Evolutionary conservation across 2,329 filamentous ascomycete genomes (phyloP), one percentile per base, ranked within the genome.

Genomic region (Conoideocrella luteorostrata): DNA sequence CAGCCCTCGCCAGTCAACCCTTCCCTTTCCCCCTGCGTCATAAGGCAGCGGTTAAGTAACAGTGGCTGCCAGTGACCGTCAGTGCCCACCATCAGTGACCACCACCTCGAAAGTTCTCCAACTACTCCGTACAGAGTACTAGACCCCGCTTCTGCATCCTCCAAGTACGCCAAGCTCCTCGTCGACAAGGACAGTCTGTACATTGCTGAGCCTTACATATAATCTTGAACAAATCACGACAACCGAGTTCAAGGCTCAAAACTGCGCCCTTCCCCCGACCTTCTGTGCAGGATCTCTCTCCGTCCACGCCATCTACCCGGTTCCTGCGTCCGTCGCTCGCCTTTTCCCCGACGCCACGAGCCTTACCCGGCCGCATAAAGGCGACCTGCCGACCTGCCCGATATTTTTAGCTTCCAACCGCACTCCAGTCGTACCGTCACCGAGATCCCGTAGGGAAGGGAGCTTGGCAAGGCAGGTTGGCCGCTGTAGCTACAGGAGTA

Each of bases 281-380:
- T n/a, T n/a, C n/a, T n/a, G n/a, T n/a, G n/a, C n/a, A n/a, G n/a
- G n/a, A n/a, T n/a, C n/a, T n/a, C n/a, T n/a, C n/a, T n/a, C n/a
- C n/a, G n/a, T n/a, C n/a, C n/a, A n/a, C n/a, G n/a, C n/a, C n/a
- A n/a, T 6, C 15, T 26, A 21, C 29, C 24, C 21, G 26, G 12
- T 21, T 18, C 40, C n/a, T 24, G 40, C 22, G 18, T 11, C n/a
- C 41, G 20, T 33, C 24, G 32, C 23, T 29, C 35, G 34, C 28
- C 17, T 23, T 21, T 12, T 26, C n/a, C 35, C 35, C 41, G 17
- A 39, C 42, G 18, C 43, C 43, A 36, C 43, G 29, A 30, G 35
- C 29, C 40, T 34, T 35, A 23, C 29, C 44, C 30, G 44, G 60
- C 56, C 59, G 60, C 61, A 63, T 63, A 49, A 44, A 53, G 50